Evolutionary conservation across 1,284 basidiomycete genomes (phyloP).

Genomic region (Paramarasmius palmivorus): DNA sequence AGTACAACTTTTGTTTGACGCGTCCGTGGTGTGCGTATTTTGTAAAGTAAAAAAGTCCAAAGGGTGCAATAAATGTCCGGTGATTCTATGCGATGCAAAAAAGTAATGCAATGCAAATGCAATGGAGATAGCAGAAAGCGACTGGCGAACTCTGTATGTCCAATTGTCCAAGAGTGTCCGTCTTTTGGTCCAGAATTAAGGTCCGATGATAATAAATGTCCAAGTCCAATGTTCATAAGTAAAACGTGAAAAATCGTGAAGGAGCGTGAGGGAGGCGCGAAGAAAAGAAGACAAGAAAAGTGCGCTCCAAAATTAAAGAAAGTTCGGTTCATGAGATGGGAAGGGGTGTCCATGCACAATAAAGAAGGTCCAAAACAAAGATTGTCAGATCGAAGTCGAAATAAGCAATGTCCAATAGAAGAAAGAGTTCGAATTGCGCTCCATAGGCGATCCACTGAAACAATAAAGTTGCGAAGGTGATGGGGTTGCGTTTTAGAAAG

Average conservation of each 20-base stretch:
- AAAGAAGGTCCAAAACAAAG: neutral
- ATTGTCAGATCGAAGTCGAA: neutral
- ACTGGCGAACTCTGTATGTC: too few relatives aligned
- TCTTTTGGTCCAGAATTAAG: neutral
- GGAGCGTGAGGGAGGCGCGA: conserved; percentile 4
- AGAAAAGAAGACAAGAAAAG: neutral
- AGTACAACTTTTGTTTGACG: neutral
- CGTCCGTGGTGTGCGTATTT: neutral
- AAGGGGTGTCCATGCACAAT: conserved; percentile 10
- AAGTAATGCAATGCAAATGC: neutral
- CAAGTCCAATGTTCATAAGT: neutral
- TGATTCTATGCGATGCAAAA: neutral
- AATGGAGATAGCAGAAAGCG: too few relatives aligned
- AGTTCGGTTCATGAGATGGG: too few relatives aligned
- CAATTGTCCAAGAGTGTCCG: neutral
- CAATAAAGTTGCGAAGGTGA: neutral
- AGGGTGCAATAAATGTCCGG: neutral
- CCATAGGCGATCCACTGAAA: neutral
- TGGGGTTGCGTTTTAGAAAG: neutral
- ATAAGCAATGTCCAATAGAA: too few relatives aligned
- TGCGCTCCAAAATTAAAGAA: conserved; percentile 1
- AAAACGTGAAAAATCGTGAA: conserved; percentile 2
- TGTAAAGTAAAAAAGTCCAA: neutral
- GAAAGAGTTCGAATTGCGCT: too few relatives aligned
- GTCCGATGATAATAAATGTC: neutral